Evolutionary conservation across 225 moss, liverwort and hornwort genomes (phyloP).

Genomic region (Marchantia paleacea): DNA sequence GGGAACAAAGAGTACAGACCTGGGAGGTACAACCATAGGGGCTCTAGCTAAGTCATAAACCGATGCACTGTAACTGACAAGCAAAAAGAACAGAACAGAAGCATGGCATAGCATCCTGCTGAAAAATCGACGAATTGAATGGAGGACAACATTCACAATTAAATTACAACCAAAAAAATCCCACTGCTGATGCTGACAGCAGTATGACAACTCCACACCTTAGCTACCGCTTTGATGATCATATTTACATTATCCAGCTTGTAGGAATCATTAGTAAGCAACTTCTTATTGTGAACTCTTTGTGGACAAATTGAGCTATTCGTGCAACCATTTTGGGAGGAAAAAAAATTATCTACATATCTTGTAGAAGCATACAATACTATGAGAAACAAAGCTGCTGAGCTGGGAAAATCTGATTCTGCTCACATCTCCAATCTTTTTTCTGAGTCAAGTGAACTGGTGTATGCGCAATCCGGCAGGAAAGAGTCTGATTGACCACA

Average conservation of each 20-base stretch:
- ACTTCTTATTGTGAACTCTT: background rate
- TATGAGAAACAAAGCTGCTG: background rate
- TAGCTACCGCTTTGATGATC: background rate
- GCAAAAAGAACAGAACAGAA: no score
- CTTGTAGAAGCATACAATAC: background rate
- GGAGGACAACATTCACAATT: no score
- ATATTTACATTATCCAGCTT: background rate
- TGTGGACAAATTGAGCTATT: no score
- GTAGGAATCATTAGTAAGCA: background rate
- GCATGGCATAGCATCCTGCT: no score
- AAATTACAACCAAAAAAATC: no score
- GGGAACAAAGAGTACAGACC: no score
- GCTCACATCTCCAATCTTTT: background rate
- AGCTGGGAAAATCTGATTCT: background rate
- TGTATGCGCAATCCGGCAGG: background rate
- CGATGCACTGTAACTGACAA: no score
- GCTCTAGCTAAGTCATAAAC: no score
- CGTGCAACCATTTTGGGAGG: no score
- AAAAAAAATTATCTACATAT: background rate
- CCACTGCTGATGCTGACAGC: no score
- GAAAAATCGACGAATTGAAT: no score
- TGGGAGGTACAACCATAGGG: no score
- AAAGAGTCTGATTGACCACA: background rate
- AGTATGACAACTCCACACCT: background rate
- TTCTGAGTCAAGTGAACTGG: background rate